These are phyloP conservation scores for Chiua virens DNA, from an alignment of 768 basidiomycete species.

Conservation along the genomic window DNA sequence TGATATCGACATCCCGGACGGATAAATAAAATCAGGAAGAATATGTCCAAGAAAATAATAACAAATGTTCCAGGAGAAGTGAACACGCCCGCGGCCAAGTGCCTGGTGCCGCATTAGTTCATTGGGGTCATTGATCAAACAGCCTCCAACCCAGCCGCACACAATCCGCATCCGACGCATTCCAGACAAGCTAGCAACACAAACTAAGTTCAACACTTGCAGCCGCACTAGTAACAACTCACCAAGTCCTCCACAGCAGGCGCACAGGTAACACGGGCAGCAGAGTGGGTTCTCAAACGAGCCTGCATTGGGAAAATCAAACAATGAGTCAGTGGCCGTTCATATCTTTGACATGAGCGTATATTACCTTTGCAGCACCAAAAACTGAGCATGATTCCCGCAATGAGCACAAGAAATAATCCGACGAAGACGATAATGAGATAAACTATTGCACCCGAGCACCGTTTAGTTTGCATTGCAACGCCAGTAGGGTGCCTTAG, in stretches of 20 bases:
- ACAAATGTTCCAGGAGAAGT: neutral
- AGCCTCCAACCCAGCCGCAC: conserved; percentile 47
- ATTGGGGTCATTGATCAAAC: neutral
- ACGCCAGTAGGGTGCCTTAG: neutral
- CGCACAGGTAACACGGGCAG: conserved; percentile 72
- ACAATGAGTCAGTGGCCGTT: neutral
- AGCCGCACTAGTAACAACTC: conserved; percentile 12
- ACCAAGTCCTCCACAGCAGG: conserved; percentile 71
- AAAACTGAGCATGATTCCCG: conserved; percentile 56
- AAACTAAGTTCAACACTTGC: conserved; percentile 1
- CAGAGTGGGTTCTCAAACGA: conserved; percentile 63
- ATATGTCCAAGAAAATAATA: neutral
- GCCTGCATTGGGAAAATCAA: conserved; percentile 30
- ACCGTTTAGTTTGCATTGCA: neutral
- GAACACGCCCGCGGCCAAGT: too few species aligned
- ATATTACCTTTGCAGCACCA: conserved; percentile 62
- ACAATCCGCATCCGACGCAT: conserved; percentile 68
- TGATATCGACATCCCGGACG: neutral
- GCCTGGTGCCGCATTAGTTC: too few species aligned
- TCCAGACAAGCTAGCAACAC: conserved; percentile 56
- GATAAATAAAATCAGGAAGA: neutral
- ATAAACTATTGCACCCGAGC: conserved; percentile 43
- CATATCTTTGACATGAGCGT: neutral
- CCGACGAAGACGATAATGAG: conserved; percentile 68
- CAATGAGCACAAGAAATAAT: conserved; percentile 51